These are phyloP conservation scores for Phialophora tarda DNA, from an alignment of 2,329 filamentous ascomycete species.

Conservation along the genomic window DNA sequence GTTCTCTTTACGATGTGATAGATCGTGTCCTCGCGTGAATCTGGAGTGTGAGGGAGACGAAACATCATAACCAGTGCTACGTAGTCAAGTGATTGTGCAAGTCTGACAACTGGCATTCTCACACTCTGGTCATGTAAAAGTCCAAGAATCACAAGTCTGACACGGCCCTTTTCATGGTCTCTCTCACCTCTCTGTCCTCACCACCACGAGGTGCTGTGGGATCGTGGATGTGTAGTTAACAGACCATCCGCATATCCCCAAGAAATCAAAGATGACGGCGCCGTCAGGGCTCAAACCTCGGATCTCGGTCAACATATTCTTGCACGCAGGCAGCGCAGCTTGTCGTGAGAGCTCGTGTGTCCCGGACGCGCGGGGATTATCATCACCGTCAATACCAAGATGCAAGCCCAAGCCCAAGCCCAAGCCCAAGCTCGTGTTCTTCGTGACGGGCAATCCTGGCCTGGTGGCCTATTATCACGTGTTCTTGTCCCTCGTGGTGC, in stretches of 20 bases:
- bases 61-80: not conserved
- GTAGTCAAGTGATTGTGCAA: not conserved
- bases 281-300: conserved; percentile 7
- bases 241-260: too few species aligned
- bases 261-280: not conserved
- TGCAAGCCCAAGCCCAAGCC: not conserved
- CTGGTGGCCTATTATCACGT: conserved; percentile 57
- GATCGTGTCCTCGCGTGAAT: not conserved
- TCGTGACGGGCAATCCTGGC: conserved; percentile 59
- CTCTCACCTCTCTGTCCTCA: too few species aligned
- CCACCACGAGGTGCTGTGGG: too few species aligned
- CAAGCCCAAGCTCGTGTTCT: conserved; percentile 45
- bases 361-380: not conserved
- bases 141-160: not conserved
- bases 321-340: conserved; percentile 12
- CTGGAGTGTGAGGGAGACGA: not conserved
- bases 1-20: not conserved
- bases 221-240: too few species aligned
- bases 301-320: conserved; percentile 28
- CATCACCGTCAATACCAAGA: not conserved
- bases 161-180: too few species aligned
- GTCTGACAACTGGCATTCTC: not conserved
- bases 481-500: conserved; percentile 49
- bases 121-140: not conserved
- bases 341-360: conserved; percentile 9